Evolutionary conservation across 176 grass and related monocot species (phyloP), one percentile per base, ranked within the genome.

Genomic region (Avena eriantha): DNA sequence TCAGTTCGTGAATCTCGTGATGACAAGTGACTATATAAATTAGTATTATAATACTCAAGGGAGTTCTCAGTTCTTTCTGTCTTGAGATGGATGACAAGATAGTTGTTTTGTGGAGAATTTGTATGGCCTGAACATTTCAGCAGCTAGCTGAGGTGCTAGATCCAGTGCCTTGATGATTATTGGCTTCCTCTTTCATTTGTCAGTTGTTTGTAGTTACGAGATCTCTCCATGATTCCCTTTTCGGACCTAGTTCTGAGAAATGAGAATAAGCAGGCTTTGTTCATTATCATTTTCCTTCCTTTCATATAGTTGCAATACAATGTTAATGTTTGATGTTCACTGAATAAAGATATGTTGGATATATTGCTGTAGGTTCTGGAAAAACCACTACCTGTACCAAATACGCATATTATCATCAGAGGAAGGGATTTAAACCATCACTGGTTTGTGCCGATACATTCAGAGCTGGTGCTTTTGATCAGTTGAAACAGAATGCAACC

Each of bases 401-500:
- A 86, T 93, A 91, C 49, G 93, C 93, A 57, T 87, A 87, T 91
- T 95, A 91, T 91, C 35, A 93, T 87, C 93, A 91, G 84, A 84
- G 83, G 31, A 95, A 95, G 71, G 91, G 91, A 81, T 95, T 89
- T 65, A 91, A 95, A 78, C 93, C 93, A 3, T 89, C 93, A 43
- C 41, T 95, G 39, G 89, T 95, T 87, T 95, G 93, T 91, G 91
- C 93, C 49, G 93, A 95, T 91, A 95, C 93, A 48, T 95, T 95
- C 64, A 91, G 91, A 89, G 93, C 91, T 82, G 91, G 93, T 91
- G 93, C 93, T 73, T 95, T 95, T 85, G 91, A 95, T 91, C 91
- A 93, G 64, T 86, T 95, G 29, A 95, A 93, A 72, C 93, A 95
- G 87, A 95, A 95, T 77, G 93, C 91, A n/a, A 95, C 93, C 53